phyloP scores from a whole-genome alignment of 768 basidiomycete species.

The Cyathus striatus region DNA sequence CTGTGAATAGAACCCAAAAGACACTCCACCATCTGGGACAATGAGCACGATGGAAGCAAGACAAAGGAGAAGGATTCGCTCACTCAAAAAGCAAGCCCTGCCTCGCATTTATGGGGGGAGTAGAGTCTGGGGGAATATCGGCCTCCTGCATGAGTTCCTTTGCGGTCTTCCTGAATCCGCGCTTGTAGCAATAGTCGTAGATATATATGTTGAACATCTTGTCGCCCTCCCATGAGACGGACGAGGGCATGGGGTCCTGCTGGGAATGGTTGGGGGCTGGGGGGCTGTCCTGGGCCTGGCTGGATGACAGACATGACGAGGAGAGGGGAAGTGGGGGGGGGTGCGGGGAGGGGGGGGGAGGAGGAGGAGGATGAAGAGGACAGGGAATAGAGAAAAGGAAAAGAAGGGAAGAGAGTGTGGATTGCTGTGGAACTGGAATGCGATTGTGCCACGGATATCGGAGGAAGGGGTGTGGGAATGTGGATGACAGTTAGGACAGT shows the following conservation, averaged over 20 bases:
- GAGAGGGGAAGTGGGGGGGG: slow-evolving; percentile 1
- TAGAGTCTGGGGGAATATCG: slow-evolving; percentile 53
- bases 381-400: slow-evolving; percentile 6
- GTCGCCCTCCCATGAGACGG: slow-evolving; percentile 76
- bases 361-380: slow-evolving; percentile 8
- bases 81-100: slow-evolving; percentile 84
- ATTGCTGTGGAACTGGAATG: too few relatives aligned
- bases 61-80: slow-evolving; percentile 18
- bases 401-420: not conserved
- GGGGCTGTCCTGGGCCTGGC: too few relatives aligned
- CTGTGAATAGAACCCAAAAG: slow-evolving; percentile 82
- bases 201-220: slow-evolving; percentile 92
- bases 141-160: slow-evolving; percentile 63
- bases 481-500: too few relatives aligned
- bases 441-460: too few relatives aligned
- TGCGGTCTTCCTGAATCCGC: slow-evolving; percentile 73
- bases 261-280: slow-evolving; percentile 15
- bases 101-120: slow-evolving; percentile 76
- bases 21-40: slow-evolving; percentile 78
- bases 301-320: slow-evolving; percentile 19
- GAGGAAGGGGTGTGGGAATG: too few relatives aligned
- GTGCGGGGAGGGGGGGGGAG: slow-evolving; percentile 3
- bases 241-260: slow-evolving; percentile 10
- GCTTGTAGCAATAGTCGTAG: slow-evolving; percentile 78
- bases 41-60: slow-evolving; percentile 2